phyloP scores from a whole-genome alignment of 1,284 basidiomycete species.

The Cryptococcus neoformans region DNA sequence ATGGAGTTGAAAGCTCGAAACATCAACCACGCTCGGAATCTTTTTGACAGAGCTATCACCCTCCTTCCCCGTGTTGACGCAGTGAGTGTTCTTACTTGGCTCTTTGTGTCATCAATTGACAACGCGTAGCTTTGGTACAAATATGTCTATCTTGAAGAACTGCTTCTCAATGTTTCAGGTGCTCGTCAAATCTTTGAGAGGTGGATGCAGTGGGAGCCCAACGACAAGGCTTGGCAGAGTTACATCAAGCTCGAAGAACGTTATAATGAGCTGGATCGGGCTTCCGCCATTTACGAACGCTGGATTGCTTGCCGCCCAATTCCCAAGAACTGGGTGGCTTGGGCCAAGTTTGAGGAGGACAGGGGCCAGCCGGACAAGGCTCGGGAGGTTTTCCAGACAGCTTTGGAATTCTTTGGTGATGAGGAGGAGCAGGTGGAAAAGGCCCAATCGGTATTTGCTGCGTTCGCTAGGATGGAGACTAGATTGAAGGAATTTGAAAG shows the following conservation, averaged over 20 bases:
- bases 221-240: constrained; percentile 98
- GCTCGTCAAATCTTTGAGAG: constrained; percentile 97
- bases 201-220: constrained; percentile 99
- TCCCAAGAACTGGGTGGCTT: constrained; percentile 94
- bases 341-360: constrained; percentile 96
- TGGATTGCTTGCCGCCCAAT: constrained; percentile 93
- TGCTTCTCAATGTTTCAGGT: constrained; percentile 91
- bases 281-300: constrained; percentile 89
- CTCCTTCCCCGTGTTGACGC: constrained; percentile 86
- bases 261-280: constrained; percentile 87
- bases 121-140: constrained; percentile 84
- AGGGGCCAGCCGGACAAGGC: constrained; percentile 81
- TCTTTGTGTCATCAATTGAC: not conserved
- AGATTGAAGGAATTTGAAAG: constrained; percentile 94
- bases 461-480: constrained; percentile 98
- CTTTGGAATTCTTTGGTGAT: constrained; percentile 95
- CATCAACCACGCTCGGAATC: constrained; percentile 92
- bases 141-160: constrained; percentile 97
- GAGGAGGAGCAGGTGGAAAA: constrained; percentile 96
- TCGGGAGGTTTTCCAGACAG: constrained; percentile 93
- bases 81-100: constrained; percentile 24
- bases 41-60: constrained; percentile 95
- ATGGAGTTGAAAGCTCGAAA: constrained; percentile 97
- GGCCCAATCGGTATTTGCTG: constrained; percentile 91
- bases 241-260: constrained; percentile 97